These are phyloP conservation scores for Colletotrichum camelliae DNA, from an alignment of 2,329 filamentous ascomycete genomes.

Conservation along the genomic window DNA sequence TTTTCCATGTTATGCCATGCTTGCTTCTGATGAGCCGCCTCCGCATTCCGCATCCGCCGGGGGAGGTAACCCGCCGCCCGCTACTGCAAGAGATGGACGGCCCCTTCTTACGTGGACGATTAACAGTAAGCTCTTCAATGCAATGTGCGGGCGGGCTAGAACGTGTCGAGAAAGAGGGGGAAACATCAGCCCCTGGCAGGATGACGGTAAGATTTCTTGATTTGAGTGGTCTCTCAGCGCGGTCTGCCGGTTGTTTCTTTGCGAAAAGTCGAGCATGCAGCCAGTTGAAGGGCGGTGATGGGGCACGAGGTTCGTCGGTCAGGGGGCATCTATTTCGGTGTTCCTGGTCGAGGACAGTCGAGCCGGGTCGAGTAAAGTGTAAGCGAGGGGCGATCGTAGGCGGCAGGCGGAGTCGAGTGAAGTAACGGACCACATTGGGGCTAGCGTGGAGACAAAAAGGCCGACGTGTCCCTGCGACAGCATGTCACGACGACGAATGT, in stretches of 20 bases:
- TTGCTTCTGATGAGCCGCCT: background rate
- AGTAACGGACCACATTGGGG: background rate
- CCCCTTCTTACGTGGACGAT: background rate
- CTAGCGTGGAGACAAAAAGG: background rate
- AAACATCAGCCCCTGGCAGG: background rate
- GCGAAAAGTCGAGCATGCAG: background rate
- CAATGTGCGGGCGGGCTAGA: background rate
- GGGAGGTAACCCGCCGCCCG: background rate
- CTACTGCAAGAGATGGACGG: background rate
- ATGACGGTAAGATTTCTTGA: background rate
- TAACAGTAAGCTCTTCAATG: slow-evolving; percentile 10
- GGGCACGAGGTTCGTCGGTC: background rate
- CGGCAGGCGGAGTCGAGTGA: slow-evolving; percentile 16
- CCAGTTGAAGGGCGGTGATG: slow-evolving; percentile 12
- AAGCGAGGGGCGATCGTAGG: slow-evolving; percentile 4
- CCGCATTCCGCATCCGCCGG: background rate
- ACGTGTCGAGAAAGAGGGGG: background rate
- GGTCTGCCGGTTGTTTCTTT: slow-evolving; percentile 1
- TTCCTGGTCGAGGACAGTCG: slow-evolving; percentile 5
- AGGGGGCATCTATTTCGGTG: slow-evolving; percentile 5
- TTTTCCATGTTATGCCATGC: background rate
- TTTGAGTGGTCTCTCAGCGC: background rate
- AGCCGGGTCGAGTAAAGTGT: slow-evolving; percentile 10
- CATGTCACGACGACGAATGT: background rate
- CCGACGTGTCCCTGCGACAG: background rate